Evolutionary conservation across 331 rosid genomes (phyloP), one percentile per base, ranked within the genome.

Genomic region (Pyracantha coccinea): DNA sequence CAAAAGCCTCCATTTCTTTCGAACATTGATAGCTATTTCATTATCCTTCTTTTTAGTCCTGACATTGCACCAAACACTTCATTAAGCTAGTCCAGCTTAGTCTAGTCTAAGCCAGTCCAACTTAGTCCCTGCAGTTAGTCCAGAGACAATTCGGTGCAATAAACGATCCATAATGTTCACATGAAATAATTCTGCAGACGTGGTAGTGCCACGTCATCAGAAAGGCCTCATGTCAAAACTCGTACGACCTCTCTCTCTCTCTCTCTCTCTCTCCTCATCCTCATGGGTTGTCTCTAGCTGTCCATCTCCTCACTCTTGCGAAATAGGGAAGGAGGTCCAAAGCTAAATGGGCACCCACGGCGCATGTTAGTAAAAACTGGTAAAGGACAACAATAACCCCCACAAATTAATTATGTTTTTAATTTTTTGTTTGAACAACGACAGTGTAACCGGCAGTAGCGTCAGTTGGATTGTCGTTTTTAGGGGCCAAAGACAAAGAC

Each of bases 381-480:
- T 17, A 4, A 2, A 15, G 19, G 58, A n/a, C 68, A 17, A 12
- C 11, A 5, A 1, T 27, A 16, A 29, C 50, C 23, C 79, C 13
- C 23, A 55, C 13, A 6, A 21, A 25, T 21, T 65, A n/a, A n/a
- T 10, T 65, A 47, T 16, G 59, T 12, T 58, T 23, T 33, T 59
- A 3, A 2, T 12, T 11, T 53, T 23, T 54, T 76, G 60, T 24
- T 61, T 59, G 35, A 28, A 28, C 20, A 2, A 8, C 24, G 75
- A 74, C 73, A 41, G 61, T 71, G 53, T 53, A 47, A 54, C 65
- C 52, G 52, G 53, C 77, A 31, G 44, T 72, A 76, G 63, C 76
- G 72, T 82, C 60, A 60, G 80, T 76, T 84, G 44, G 55, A 68
- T 63, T 85, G 89, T 85, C 86, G 75, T 78, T 83, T 79, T 70